phyloP scores from a whole-genome alignment of 768 basidiomycete species.

The Brasilioporus rufonigricans region DNA sequence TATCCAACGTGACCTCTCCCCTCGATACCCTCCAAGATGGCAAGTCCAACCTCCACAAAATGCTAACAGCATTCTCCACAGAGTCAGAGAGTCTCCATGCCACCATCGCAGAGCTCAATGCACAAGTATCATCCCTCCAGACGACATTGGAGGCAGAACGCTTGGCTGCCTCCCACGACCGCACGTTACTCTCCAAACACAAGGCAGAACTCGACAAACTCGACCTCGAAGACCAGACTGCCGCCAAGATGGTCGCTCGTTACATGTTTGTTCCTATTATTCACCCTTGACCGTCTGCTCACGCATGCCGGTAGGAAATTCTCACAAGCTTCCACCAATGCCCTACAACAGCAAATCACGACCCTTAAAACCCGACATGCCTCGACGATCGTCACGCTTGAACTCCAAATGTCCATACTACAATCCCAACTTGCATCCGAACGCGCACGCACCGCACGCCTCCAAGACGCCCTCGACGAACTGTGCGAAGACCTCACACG shows the following conservation, averaged over 20 bases:
- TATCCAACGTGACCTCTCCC: conserved; percentile 19
- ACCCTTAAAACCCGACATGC: conserved; percentile 60
- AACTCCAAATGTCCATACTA: conserved; percentile 45
- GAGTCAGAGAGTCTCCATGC: conserved; percentile 46
- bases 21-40: conserved; percentile 45
- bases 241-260: conserved; percentile 79
- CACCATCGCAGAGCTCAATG: conserved; percentile 41
- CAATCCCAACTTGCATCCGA: conserved; percentile 45
- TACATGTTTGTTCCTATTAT: conserved; percentile 67
- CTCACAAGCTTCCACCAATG: conserved; percentile 70
- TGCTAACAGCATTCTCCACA: conserved; percentile 48
- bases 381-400: conserved; percentile 56
- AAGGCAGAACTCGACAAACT: conserved; percentile 54
- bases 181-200: conserved; percentile 43
- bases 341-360: conserved; percentile 59
- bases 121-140: conserved; percentile 42
- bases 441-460: conserved; percentile 40
- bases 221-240: conserved; percentile 65
- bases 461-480: conserved; percentile 66
- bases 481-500: conserved; percentile 67
- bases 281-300: neutral
- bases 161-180: conserved; percentile 40
- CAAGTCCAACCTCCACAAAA: conserved; percentile 45
- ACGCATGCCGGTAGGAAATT: conserved; percentile 58
- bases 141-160: conserved; percentile 47